Evolutionary conservation across 2,329 filamentous ascomycete genomes (phyloP).

Genomic region (Mariannaea sp.): DNA sequence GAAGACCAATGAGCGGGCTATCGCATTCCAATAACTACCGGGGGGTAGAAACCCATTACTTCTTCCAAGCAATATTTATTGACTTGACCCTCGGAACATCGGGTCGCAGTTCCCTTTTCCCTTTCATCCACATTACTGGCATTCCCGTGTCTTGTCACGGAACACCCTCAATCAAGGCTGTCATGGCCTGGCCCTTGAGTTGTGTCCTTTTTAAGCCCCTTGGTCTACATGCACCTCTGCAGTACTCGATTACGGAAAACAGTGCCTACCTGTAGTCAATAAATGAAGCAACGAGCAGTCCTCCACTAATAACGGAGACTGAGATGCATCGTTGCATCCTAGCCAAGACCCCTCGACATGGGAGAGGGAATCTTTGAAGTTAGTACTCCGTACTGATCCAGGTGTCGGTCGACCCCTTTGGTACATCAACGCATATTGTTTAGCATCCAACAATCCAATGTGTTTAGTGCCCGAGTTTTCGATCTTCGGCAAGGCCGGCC

Average conservation of each 20-base stretch:
- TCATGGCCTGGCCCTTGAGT: conserved; percentile 9
- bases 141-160: conserved; percentile 7
- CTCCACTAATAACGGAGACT: conserved; percentile 1
- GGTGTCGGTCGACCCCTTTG: conserved; percentile 12
- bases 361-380: background rate
- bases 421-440: conserved; percentile 4
- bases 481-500: conserved; percentile 5
- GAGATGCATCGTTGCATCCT: conserved; percentile 11
- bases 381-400: conserved; percentile 7
- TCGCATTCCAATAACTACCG: conserved; percentile 5
- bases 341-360: conserved; percentile 5
- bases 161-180: conserved; percentile 4
- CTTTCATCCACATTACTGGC: too few species aligned
- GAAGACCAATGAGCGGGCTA: conserved; percentile 5
- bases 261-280: background rate
- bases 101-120: too few species aligned
- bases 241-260: too few species aligned
- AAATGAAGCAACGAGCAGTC: conserved; percentile 12
- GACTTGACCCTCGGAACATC: conserved; percentile 1
- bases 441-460: conserved; percentile 5
- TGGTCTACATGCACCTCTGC: too few species aligned
- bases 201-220: background rate
- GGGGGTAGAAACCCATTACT: background rate
- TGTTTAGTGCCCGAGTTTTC: background rate
- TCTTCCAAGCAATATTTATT: background rate